Evolutionary conservation across 106 monocot genomes (phyloP), one percentile per base, ranked within the genome.

Genomic region (Triglochin maritima): DNA sequence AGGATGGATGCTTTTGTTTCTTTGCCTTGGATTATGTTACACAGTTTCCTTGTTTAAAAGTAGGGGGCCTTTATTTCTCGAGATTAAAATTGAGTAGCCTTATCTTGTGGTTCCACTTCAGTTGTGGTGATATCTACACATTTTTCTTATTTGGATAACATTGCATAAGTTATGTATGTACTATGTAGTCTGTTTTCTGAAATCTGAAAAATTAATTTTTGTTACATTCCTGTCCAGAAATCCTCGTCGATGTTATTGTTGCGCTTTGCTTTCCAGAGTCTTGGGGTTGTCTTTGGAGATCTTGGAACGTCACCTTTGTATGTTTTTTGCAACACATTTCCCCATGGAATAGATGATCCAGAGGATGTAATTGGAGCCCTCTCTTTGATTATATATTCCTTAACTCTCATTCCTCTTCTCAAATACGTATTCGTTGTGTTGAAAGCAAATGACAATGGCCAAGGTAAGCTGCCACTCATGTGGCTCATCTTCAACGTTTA

Each of bases 311-410:
- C 90, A 12, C 95, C 95, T 10, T 56, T 96, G 61, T 96, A 96
- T 68, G 95, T 96, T 44, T 96, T 96, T 67, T 84, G 84, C 71
- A 96, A 90, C 61, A 81, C 83, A 61, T 96, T 96, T 78, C 83
- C 95, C 56, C 56, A 80, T 49, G 87, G 83, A 50, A 69, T 96
- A 50, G 64, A 83, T 5, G 83, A 96, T 78, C 52, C 65, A 7
- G 95, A 96, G 44, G 89, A 90, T 61, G 62, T 96, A 50, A 77
- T 96, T 65, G 95, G 95, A 74, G 95, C 95, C 61, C 95, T 96
- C 74, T 96, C 90, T 57, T 72, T 96, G 69, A 91, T 96, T 52
- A 96, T 96, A 65, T 96, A 96, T 74, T 83, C 95, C 9, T 78
- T 96, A 5, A 91, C 88, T 54, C 81, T 96, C 47, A 69, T 96